Evolutionary conservation across 2,329 filamentous ascomycete species (phyloP), one percentile per base, ranked within the genome.

Genomic region (Diplodia intermedia): DNA sequence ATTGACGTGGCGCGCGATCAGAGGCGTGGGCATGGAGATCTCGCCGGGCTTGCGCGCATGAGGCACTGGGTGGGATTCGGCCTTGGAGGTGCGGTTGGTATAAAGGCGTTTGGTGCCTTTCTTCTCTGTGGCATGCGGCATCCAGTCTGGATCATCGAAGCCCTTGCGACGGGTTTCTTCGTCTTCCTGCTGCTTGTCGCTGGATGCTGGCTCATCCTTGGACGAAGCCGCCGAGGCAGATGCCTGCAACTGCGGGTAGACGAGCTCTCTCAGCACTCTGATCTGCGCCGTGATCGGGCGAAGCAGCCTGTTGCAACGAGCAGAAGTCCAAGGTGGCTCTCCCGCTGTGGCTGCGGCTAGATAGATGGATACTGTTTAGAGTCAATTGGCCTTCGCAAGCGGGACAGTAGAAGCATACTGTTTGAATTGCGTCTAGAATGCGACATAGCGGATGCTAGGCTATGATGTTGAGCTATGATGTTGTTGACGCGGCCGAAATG

Each of bases 271-370:
- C 8, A 82, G 73, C 33, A 79, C 79, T 33, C 74, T 72, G 56
- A 82, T 76, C 69, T 80, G 78, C 15, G 78, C 79, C 18, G 78
- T 77, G 14, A 82, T 75, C 15, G 80, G 80, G 52, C 80, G 76
- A 0, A 82, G 75, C 4, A 82, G 73, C 62, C 80, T 77, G 68
- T 80, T 80, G 71, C 80, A 82, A 50, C 80, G 78, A 55, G 78
- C 75, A 18, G 79, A 78, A 8, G 79, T 82, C 80, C 80, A 82
- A 56, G 79, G 60, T n/a, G n/a, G 60, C 12, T 63, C 47, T 3
- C 47, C 47, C 4, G 29, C 14, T 23, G 14, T 11, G 7, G 60
- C 1, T 7, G 60, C 7, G 47, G 12, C 60, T 63, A 52, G 14
- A 12, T 36, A 38, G n/a, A 20, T 7, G 47, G 20, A 7, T 12